Evolutionary conservation across 495 filamentous ascomycete species (phyloP).

Genomic region (Lasiosphaeris hirsuta): DNA sequence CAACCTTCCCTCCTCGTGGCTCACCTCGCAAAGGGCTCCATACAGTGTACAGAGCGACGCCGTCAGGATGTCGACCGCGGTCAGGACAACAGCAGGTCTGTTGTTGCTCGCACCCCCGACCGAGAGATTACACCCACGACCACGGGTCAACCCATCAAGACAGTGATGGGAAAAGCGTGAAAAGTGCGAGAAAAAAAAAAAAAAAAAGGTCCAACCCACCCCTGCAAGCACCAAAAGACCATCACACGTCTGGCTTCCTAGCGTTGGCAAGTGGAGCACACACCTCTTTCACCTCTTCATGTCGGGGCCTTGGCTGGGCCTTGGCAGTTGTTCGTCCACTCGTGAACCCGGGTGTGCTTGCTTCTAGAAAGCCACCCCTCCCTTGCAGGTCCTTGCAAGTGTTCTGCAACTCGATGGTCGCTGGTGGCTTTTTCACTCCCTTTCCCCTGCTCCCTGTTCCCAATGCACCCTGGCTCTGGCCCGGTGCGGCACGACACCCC

Average conservation of each 20-base stretch:
- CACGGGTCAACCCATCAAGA: slow-evolving; percentile 32
- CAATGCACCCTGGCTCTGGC: background rate
- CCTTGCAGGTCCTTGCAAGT: slow-evolving; percentile 2
- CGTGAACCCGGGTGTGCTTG: slow-evolving; percentile 19
- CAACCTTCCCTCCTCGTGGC: slow-evolving; percentile 12
- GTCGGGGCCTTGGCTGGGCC: slow-evolving; percentile 20
- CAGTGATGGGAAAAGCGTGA: slow-evolving; percentile 7
- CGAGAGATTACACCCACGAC: slow-evolving; percentile 33
- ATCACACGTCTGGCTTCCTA: slow-evolving; percentile 23
- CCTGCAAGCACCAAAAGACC: slow-evolving; percentile 10
- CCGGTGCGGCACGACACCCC: slow-evolving; percentile 19
- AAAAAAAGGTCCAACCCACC: slow-evolving; percentile 16
- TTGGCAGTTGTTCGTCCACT: slow-evolving; percentile 20
- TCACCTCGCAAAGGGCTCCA: slow-evolving; percentile 9
- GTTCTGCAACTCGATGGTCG: background rate
- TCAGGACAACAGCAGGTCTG: slow-evolving; percentile 14
- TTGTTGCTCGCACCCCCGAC: slow-evolving; percentile 14
- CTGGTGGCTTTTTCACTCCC: slow-evolving; percentile 21
- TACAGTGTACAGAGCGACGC: slow-evolving; percentile 17
- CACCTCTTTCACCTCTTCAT: slow-evolving; percentile 32
- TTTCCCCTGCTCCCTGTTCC: background rate
- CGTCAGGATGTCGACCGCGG: slow-evolving; percentile 3
- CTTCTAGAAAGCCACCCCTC: slow-evolving; percentile 33
- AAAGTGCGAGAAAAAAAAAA: background rate
- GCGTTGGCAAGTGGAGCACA: slow-evolving; percentile 24